phyloP scores from a whole-genome alignment of 23 red algal genomes.

The Chondrus crispus region DNA sequence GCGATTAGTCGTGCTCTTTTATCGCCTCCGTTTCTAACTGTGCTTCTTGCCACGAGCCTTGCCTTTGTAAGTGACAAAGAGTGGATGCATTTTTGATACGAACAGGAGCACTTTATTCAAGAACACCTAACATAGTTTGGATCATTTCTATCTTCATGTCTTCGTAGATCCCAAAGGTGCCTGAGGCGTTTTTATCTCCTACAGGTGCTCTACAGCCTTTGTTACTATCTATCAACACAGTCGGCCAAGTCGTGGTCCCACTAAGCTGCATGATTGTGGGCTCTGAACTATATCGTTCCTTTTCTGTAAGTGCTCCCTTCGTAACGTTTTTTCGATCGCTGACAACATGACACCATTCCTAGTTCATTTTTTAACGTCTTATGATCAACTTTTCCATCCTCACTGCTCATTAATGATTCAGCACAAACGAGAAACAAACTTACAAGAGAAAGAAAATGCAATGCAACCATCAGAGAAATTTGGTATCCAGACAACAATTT shows the following conservation, averaged over 20 bases:
- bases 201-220: not conserved
- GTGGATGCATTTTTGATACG: too few relatives aligned
- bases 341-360: too few relatives aligned
- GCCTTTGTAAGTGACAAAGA: not conserved
- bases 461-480: conserved; percentile 11
- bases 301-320: not conserved
- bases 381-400: too few relatives aligned
- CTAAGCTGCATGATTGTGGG: conserved; percentile 55
- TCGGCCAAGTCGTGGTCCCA: conserved; percentile 30
- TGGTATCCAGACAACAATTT: not conserved
- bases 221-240: conserved; percentile 33
- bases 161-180: not conserved
- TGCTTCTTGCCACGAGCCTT: not conserved
- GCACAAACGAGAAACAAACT: too few relatives aligned
- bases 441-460: not conserved
- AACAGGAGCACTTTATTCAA: too few relatives aligned
- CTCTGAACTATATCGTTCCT: conserved; percentile 28
- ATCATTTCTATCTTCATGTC: not conserved
- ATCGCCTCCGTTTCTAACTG: conserved; percentile 40
- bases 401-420: too few relatives aligned
- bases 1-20: conserved; percentile 13
- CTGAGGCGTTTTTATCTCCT: not conserved
- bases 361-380: too few relatives aligned
- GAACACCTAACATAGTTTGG: too few relatives aligned
- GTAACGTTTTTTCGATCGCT: not conserved